phyloP scores from a whole-genome alignment of 1,139 yeast species.

The Trichomonascaceae sp. region DNA sequence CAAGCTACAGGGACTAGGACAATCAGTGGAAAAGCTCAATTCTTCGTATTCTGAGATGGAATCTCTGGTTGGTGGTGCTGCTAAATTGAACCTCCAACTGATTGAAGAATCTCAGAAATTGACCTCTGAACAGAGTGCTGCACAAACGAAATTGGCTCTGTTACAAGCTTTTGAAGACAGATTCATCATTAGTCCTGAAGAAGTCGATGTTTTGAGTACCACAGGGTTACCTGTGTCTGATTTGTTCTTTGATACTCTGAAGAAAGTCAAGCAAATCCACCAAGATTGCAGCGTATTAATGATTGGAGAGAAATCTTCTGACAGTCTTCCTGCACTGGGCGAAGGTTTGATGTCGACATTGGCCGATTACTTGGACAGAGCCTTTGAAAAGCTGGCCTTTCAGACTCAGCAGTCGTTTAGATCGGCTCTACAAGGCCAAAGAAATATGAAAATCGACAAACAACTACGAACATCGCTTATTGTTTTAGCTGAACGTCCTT shows the following conservation, averaged over 20 bases:
- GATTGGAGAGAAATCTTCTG: slow-evolving; percentile 46
- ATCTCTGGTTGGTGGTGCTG: slow-evolving; percentile 23
- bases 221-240: slow-evolving; percentile 36
- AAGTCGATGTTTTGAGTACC: slow-evolving; percentile 38
- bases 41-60: slow-evolving; percentile 27
- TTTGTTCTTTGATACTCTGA: slow-evolving; percentile 53
- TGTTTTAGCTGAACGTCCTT: slow-evolving; percentile 35
- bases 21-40: slow-evolving; percentile 36
- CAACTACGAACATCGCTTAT: slow-evolving; percentile 27
- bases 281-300: slow-evolving; percentile 63
- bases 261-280: slow-evolving; percentile 58
- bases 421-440: slow-evolving; percentile 18
- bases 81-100: slow-evolving; percentile 28
- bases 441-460: slow-evolving; percentile 22
- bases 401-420: slow-evolving; percentile 36
- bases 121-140: slow-evolving; percentile 38
- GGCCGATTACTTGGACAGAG: slow-evolving; percentile 45
- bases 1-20: slow-evolving; percentile 41
- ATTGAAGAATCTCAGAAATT: slow-evolving; percentile 39
- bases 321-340: slow-evolving; percentile 45
- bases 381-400: slow-evolving; percentile 45
- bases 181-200: slow-evolving; percentile 68
- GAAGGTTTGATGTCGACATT: slow-evolving; percentile 59
- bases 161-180: slow-evolving; percentile 54
- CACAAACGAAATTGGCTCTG: slow-evolving; percentile 49